A percentile compares a stretch with the other conserved stretches of the same genome.
phyloP scores from a whole-genome alignment of 2,329 filamentous ascomycete species.

The Penicillium glabrum region DNA sequence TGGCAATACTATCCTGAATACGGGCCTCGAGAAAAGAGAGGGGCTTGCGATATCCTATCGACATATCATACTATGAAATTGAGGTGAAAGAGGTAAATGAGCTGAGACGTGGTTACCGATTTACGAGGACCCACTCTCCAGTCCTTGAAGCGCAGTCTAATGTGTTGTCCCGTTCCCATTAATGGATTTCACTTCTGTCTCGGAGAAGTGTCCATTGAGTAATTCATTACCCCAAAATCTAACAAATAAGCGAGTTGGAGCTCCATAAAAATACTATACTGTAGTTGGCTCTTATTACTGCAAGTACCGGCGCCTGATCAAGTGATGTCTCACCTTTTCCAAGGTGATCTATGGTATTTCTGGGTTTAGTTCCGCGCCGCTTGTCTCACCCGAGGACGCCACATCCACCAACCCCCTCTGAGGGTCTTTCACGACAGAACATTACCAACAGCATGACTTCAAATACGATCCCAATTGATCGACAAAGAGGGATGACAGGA shows the following conservation, averaged over 20 bases:
- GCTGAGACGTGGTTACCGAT: neutral
- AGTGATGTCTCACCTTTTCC: slow-evolving; percentile 8
- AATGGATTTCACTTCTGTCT: neutral
- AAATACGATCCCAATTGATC: neutral
- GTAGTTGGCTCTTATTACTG: neutral
- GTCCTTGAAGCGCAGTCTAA: neutral
- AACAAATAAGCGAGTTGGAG: neutral
- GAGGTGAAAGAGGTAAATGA: slow-evolving; percentile 1
- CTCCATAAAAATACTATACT: neutral
- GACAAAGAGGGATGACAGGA: neutral
- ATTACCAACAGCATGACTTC: neutral
- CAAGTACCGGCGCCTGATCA: neutral
- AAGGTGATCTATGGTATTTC: slow-evolving; percentile 2
- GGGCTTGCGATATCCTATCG: neutral
- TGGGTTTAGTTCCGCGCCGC: slow-evolving; percentile 2
- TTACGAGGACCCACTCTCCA: neutral
- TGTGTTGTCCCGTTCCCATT: neutral
- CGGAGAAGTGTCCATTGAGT: neutral
- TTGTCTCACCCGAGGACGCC: slow-evolving; percentile 6
- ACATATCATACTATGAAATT: neutral
- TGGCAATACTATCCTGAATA: neutral
- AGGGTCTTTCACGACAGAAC: neutral
- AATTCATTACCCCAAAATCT: neutral
- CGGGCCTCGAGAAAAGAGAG: neutral
- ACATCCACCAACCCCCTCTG: neutral